Evolutionary conservation across 1,139 yeast species (phyloP).

Genomic region (Taphrina wiesneri): DNA sequence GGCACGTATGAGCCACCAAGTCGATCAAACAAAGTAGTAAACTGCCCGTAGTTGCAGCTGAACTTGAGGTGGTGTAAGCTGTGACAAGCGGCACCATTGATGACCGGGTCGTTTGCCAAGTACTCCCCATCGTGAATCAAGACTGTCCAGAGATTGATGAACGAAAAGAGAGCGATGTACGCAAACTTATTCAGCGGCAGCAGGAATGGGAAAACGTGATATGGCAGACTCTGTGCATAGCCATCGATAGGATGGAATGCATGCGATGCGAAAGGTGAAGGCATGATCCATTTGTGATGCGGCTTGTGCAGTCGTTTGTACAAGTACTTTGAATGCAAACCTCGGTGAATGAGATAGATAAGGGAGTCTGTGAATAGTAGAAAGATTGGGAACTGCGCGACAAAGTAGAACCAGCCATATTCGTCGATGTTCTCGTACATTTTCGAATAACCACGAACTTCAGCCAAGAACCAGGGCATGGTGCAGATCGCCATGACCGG

Average conservation of each 20-base stretch:
- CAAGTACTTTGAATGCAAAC: conserved; percentile 86
- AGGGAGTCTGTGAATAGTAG: conserved; percentile 91
- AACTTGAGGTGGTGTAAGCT: conserved; percentile 94
- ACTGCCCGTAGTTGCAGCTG: conserved; percentile 97
- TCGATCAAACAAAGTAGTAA: conserved; percentile 97
- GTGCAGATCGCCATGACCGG: conserved; percentile 87
- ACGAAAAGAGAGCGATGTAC: conserved; percentile 75
- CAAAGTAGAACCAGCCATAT: conserved; percentile 66
- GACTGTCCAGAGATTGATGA: conserved; percentile 96
- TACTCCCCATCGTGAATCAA: conserved; percentile 98
- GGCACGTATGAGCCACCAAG: conserved; percentile 88
- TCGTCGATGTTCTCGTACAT: conserved; percentile 68
- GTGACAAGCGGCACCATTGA: conserved; percentile 98
- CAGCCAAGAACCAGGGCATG: conserved; percentile 83
- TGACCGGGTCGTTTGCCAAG: conserved; percentile 85
- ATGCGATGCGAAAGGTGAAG: conserved; percentile 97
- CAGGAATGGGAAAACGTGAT: conserved; percentile 77
- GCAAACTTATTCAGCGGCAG: conserved; percentile 90
- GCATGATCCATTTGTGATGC: conserved; percentile 99
- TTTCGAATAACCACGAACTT: conserved; percentile 77
- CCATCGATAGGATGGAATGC: conserved; percentile 99
- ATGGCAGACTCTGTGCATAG: conserved; percentile 68
- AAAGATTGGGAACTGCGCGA: conserved; percentile 71
- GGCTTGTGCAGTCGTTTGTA: conserved; percentile 91
- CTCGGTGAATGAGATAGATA: conserved; percentile 85